These are phyloP conservation scores for Mycena maculata DNA, from an alignment of 768 basidiomycete species.

Conservation along the genomic window DNA sequence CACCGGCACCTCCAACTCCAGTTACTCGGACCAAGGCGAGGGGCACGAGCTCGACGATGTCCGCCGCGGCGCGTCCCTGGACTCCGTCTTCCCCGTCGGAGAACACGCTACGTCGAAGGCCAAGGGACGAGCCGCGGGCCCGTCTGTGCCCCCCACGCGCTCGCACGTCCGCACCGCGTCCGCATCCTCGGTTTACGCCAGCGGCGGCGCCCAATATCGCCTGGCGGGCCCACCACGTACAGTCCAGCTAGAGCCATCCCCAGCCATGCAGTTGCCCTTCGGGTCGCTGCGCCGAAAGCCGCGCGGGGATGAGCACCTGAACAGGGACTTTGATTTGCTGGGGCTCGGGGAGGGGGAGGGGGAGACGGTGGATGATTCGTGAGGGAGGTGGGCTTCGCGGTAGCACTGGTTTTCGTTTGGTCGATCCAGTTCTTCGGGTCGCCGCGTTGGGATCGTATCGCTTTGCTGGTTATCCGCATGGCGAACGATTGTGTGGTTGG, in stretches of 20 bases:
- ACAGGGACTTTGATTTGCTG: constrained; percentile 31
- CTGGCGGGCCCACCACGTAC: constrained; percentile 51
- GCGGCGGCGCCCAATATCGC: constrained; percentile 27
- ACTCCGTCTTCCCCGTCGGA: constrained; percentile 39
- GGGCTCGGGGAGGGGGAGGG: constrained; percentile 32
- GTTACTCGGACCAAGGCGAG: constrained; percentile 50
- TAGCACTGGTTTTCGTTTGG: neutral
- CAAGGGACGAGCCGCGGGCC: neutral
- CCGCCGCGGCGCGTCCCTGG: constrained; percentile 38
- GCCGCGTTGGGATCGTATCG: too few species aligned
- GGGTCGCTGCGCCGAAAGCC: constrained; percentile 26
- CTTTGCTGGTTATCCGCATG: too few species aligned
- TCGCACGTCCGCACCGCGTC: constrained; percentile 29
- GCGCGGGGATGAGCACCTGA: neutral
- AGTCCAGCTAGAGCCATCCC: constrained; percentile 65
- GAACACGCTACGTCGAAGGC: constrained; percentile 25
- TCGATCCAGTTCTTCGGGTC: too few species aligned
- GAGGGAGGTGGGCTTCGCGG: neutral
- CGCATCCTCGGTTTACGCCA: constrained; percentile 21
- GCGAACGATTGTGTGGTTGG: too few species aligned
- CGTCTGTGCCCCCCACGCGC: constrained; percentile 4
- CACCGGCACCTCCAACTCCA: constrained; percentile 48
- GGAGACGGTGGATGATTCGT: constrained; percentile 32
- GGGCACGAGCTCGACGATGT: constrained; percentile 60
- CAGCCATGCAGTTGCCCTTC: constrained; percentile 61